Conservation (phyloP, 2,329 filamentous ascomycete genomes). For the Beauveria sp. region DNA sequence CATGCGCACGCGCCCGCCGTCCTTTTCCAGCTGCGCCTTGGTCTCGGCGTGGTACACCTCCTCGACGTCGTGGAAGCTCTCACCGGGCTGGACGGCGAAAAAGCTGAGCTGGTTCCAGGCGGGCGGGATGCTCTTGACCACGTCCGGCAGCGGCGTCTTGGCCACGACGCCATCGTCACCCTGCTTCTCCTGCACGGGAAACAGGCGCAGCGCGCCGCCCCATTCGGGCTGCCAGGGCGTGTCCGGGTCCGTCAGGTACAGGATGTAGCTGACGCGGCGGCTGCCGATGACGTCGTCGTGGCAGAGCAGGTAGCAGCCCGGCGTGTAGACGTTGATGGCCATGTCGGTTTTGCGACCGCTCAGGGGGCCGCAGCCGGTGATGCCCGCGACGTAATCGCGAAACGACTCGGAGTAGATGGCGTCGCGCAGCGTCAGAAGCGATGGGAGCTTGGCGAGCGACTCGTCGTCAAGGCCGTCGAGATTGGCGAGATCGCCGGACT, state of each 20-base stretch:
- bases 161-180: conserved; percentile 62
- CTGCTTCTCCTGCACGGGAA: conserved; percentile 59
- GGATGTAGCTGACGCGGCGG: conserved; percentile 88
- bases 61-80: conserved; percentile 98
- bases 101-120: conserved; percentile 97
- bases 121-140: conserved; percentile 76
- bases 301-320: conserved; percentile 89
- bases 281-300: conserved; percentile 99
- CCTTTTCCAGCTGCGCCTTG: conserved; percentile 52
- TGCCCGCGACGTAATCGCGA: conserved; percentile 76
- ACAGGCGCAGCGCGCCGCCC: conserved; percentile 87
- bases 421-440: conserved; percentile 84
- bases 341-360: conserved; percentile 96
- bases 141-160: conserved; percentile 72
- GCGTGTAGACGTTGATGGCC: conserved; percentile 98
- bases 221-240: conserved; percentile 82
- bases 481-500: conserved; percentile 95
- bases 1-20: conserved; percentile 81
- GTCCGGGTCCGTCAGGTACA: conserved; percentile 92
- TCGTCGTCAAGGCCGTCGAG: conserved; percentile 86
- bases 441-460: conserved; percentile 78
- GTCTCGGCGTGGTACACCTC: conserved; percentile 76
- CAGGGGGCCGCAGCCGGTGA: conserved; percentile 79
- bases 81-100: conserved; percentile 95
- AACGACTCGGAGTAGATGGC: conserved; percentile 87